Evolutionary conservation across 2,329 filamentous ascomycete genomes (phyloP).

Genomic region (Aureobasidium sp.): DNA sequence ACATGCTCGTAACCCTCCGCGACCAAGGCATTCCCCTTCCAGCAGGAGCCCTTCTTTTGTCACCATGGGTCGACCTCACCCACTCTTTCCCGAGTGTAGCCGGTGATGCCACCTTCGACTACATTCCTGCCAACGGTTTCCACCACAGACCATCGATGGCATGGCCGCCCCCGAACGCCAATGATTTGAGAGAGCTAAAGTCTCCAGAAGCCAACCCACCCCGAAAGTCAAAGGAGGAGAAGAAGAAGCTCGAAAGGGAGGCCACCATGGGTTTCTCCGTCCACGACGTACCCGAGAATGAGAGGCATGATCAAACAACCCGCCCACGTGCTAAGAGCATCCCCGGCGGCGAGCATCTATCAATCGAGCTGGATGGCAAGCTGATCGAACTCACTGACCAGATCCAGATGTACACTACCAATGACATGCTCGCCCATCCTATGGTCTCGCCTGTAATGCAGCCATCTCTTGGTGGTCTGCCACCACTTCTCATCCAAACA

Average conservation of each 20-base stretch:
- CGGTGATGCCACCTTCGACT: conserved; percentile 65
- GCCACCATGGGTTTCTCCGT: conserved; percentile 30
- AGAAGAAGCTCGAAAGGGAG: conserved; percentile 17
- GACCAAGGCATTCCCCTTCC: conserved; percentile 78
- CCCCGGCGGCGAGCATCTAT: conserved; percentile 35
- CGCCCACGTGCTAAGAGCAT: background rate
- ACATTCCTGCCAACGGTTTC: conserved; percentile 81
- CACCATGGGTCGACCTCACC: conserved; percentile 91
- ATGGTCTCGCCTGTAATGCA: conserved; percentile 85
- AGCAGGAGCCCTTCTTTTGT: conserved; percentile 82
- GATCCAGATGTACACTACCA: conserved; percentile 81
- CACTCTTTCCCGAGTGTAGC: conserved; percentile 92
- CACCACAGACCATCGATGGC: conserved; percentile 78
- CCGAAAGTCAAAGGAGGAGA: background rate
- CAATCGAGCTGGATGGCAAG: conserved; percentile 61
- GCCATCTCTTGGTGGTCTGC: conserved; percentile 79
- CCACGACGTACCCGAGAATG: conserved; percentile 13
- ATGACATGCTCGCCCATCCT: conserved; percentile 76
- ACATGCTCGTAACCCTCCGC: conserved; percentile 67
- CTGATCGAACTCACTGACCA: conserved; percentile 74
- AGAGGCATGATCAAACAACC: background rate
- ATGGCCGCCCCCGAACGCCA: conserved; percentile 87
- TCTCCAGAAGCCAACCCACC: background rate
- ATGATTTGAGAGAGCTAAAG: conserved; percentile 46
- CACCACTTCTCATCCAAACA: conserved; percentile 75